phyloP scores from a whole-genome alignment of 306 rosid genomes.

The Casuarina cunninghamiana region DNA sequence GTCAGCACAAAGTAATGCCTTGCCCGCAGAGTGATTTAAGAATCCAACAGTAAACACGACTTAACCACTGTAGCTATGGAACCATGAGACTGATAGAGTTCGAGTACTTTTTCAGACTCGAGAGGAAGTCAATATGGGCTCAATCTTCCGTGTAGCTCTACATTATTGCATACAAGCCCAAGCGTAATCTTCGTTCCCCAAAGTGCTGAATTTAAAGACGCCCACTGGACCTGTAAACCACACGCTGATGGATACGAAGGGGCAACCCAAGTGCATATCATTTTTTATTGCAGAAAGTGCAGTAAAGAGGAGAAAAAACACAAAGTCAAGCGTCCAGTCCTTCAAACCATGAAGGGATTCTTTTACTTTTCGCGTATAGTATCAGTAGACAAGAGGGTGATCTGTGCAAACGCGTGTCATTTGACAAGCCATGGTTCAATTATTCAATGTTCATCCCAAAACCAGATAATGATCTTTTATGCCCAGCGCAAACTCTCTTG shows the following conservation, averaged over 20 bases:
- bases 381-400: neutral
- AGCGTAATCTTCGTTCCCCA: neutral
- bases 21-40: constrained; percentile 4
- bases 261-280: neutral
- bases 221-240: neutral
- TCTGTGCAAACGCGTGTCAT: neutral
- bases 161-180: neutral
- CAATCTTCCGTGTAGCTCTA: neutral
- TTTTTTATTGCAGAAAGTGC: too few relatives aligned
- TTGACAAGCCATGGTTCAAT: neutral
- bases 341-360: neutral
- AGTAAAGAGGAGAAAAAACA: too few relatives aligned
- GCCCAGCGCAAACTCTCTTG: too few relatives aligned
- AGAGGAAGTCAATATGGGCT: neutral
- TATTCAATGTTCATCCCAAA: too few relatives aligned
- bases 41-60: neutral
- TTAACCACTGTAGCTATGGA: too few relatives aligned
- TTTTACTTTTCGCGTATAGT: neutral
- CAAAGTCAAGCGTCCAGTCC: neutral
- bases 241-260: neutral
- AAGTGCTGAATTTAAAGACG: neutral
- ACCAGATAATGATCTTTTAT: too few relatives aligned
- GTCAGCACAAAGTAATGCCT: neutral
- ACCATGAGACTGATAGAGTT: too few relatives aligned
- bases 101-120: too few relatives aligned